Evolutionary conservation across 441 rosid species (phyloP).

Genomic region (Adansonia rubrostipa): DNA sequence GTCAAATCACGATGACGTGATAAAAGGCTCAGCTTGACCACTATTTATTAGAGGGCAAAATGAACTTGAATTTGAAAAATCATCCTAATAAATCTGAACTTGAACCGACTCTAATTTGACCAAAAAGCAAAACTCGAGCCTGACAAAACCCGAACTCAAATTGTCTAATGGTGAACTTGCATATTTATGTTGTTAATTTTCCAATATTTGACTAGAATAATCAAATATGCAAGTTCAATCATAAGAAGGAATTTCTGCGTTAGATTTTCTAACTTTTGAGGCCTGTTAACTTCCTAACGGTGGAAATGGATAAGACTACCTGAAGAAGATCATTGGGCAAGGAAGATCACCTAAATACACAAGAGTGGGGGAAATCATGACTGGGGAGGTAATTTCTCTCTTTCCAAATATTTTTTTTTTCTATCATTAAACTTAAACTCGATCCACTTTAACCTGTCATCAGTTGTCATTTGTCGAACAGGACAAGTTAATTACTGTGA

Average conservation of each 20-base stretch:
- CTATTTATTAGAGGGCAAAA: too few species aligned
- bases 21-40: too few species aligned
- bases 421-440: not conserved
- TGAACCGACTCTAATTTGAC: too few species aligned
- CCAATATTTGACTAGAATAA: not conserved
- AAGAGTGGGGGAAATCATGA: conserved; percentile 84
- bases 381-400: conserved; percentile 58
- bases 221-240: not conserved
- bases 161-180: too few species aligned
- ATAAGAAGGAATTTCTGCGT: not conserved
- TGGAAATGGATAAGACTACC: conserved; percentile 44
- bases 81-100: too few species aligned
- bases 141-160: too few species aligned
- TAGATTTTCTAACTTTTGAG: not conserved
- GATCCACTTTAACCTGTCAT: conserved; percentile 9
- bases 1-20: not conserved
- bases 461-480: conserved; percentile 32
- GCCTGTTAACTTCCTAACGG: conserved; percentile 7
- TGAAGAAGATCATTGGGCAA: conserved; percentile 68
- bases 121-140: too few species aligned
- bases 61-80: too few species aligned
- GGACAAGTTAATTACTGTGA: conserved; percentile 71
- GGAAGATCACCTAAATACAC: conserved; percentile 74
- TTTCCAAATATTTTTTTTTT: not conserved
- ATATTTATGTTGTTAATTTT: not conserved